Evolutionary conservation across 495 filamentous ascomycete species (phyloP), one percentile per base, ranked within the genome.

Genomic region (Lichenothelia convexa): DNA sequence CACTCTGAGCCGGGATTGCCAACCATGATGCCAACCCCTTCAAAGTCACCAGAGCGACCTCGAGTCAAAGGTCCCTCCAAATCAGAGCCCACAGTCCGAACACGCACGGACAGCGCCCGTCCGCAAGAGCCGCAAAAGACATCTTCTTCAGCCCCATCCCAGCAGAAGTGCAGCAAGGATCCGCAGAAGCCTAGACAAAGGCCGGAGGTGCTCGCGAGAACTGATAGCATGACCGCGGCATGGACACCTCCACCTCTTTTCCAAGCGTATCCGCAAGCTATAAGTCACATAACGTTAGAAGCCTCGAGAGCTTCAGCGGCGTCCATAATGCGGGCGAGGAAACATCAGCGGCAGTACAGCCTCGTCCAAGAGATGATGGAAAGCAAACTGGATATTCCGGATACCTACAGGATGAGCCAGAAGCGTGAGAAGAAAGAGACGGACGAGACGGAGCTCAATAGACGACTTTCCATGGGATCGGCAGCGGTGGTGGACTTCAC

Each of bases 231-330:
- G n/a, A 8, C 1, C 8, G 8, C 9, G 8, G 31, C 31, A 12
- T 92, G 82, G 78, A 68, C 73, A 37, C 75, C 80, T 3, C 84
- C 85, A 5, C 80, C 86, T 3, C 62, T 94, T 5, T 93, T 85
- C 56, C 73, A 91, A 48, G 83, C 82, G n/a, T 93, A 83, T 51
- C 78, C 84, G 1, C 87, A 93, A 53, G 71, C 85, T 6, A 70
- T 61, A 41, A 78, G 69, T 43, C 63, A 75, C 51, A 64, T 61
- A 13, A 62, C 46, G 20, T 50, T 77, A 1, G 45, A 57, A 6
- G 56, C 64, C 8, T 67, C 70, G 1, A 50, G 56, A 5, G 48
- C 69, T 31, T 66, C 68, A 0, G 62, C 67, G 0, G 71, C 75
- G 19, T 51, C 57, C 5, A 71, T 93, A 19, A 49, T 86, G 17